Conservation (phyloP, 495 filamentous ascomycete species). For the Hyaloscypha hepaticicola region DNA sequence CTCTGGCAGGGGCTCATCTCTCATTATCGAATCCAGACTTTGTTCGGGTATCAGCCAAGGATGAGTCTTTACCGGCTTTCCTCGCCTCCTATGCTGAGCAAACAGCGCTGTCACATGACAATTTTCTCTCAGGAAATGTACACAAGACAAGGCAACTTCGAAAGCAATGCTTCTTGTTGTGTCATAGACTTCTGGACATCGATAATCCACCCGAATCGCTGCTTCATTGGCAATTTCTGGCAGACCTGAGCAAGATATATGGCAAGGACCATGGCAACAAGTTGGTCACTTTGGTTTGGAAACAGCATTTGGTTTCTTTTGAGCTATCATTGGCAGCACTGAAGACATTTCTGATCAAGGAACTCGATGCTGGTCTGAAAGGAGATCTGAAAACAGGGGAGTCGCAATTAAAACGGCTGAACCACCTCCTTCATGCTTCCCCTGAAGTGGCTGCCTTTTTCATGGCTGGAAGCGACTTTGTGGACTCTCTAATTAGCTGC, state of each 20-base stretch:
- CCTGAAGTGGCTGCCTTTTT: slow-evolving; percentile 58
- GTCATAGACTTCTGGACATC: slow-evolving; percentile 46
- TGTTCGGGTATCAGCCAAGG: slow-evolving; percentile 43
- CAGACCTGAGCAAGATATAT: slow-evolving; percentile 55
- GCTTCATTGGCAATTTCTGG: slow-evolving; percentile 56
- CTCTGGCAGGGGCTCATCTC: slow-evolving; percentile 62
- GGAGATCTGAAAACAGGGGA: slow-evolving; percentile 49
- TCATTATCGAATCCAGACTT: slow-evolving; percentile 56
- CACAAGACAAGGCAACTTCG: slow-evolving; percentile 53
- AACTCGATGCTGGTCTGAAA: slow-evolving; percentile 51
- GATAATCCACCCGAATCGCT: slow-evolving; percentile 44
- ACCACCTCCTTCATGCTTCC: slow-evolving; percentile 53
- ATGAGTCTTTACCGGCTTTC: slow-evolving; percentile 49
- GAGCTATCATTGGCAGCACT: slow-evolving; percentile 18
- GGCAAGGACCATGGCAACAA: slow-evolving; percentile 44
- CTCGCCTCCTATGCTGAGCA: slow-evolving; percentile 28
- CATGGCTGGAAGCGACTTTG: slow-evolving; percentile 78
- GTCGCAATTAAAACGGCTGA: slow-evolving; percentile 43
- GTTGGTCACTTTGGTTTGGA: slow-evolving; percentile 35
- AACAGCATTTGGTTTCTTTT: slow-evolving; percentile 15
- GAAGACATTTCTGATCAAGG: slow-evolving; percentile 26
- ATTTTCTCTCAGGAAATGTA: slow-evolving; percentile 34
- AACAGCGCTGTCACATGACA: slow-evolving; percentile 14
- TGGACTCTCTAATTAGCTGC: slow-evolving; percentile 68
- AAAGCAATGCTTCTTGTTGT: slow-evolving; percentile 60